Conservation (phyloP, 2,329 filamentous ascomycete species). For the Dothideomycetes sp. region DNA sequence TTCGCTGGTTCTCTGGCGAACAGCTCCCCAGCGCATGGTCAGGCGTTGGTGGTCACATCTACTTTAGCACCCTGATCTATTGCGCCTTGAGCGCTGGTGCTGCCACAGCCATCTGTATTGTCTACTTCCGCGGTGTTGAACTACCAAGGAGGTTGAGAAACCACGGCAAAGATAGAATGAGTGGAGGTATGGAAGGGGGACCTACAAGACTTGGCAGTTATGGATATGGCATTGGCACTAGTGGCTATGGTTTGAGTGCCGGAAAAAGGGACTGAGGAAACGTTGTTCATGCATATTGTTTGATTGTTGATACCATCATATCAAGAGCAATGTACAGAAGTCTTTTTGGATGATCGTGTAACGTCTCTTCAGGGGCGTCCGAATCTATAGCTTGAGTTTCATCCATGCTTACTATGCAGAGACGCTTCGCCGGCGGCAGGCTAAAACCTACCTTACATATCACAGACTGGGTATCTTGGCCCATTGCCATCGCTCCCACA, state of each 20-base stretch:
- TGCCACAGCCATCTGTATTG: slow-evolving; percentile 42
- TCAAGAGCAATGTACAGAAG: no score
- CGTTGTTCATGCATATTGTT: no score
- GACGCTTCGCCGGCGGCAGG: no score
- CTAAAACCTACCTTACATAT: no score
- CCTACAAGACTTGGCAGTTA: slow-evolving; percentile 35
- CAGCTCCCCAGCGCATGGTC: slow-evolving; percentile 52
- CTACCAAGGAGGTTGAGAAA: slow-evolving; percentile 43
- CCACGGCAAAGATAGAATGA: slow-evolving; percentile 47
- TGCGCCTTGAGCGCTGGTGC: slow-evolving; percentile 39
- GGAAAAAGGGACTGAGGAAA: slow-evolving; percentile 39
- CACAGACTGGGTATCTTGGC: no score
- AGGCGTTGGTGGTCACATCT: slow-evolving; percentile 43
- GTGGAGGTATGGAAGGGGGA: slow-evolving; percentile 28
- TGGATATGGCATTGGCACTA: slow-evolving; percentile 31
- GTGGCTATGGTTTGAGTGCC: slow-evolving; percentile 33
- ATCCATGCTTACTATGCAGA: no score
- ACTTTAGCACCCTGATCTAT: slow-evolving; percentile 41
- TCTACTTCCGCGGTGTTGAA: slow-evolving; percentile 46
- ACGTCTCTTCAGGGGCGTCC: no score
- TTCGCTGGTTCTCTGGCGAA: slow-evolving; percentile 78
- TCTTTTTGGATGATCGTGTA: no score
- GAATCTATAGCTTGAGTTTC: no score
- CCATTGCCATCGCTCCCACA: no score
- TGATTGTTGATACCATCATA: no score